Percentiles rank a stretch among this genome's conserved stretches.
phyloP scores from a whole-genome alignment of 306 rosid genomes.

The Medicago arabica region DNA sequence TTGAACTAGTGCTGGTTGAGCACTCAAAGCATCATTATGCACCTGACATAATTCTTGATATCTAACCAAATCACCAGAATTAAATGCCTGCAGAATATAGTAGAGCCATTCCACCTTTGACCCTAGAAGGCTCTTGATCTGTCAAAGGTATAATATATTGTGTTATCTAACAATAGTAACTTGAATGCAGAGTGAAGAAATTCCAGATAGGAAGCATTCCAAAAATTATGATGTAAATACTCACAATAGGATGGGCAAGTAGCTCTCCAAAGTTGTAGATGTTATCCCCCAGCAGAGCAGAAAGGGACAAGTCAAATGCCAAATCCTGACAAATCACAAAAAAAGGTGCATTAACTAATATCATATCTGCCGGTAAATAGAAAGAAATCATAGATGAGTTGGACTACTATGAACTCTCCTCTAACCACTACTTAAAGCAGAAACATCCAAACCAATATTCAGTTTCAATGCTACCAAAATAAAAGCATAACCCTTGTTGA shows the following conservation, averaged over 20 bases:
- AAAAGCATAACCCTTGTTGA: slow-evolving; percentile 11
- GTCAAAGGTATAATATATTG: slow-evolving; percentile 35
- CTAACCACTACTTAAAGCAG: slow-evolving; percentile 23
- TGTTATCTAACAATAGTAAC: slow-evolving; percentile 22
- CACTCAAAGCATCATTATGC: slow-evolving; percentile 86
- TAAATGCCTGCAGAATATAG: slow-evolving; percentile 94
- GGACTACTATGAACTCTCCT: neutral
- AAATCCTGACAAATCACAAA: slow-evolving; percentile 68
- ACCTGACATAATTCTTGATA: slow-evolving; percentile 94
- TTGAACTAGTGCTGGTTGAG: slow-evolving; percentile 93
- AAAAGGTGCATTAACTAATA: slow-evolving; percentile 28
- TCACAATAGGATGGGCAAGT: slow-evolving; percentile 97
- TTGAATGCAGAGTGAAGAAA: slow-evolving; percentile 8
- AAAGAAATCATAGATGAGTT: slow-evolving; percentile 9
- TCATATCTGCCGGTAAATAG: slow-evolving; percentile 12
- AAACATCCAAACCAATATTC: slow-evolving; percentile 4
- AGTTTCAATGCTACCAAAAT: slow-evolving; percentile 24
- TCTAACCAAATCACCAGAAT: slow-evolving; percentile 86
- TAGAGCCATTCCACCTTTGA: slow-evolving; percentile 99
- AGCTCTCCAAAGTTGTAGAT: slow-evolving; percentile 99
- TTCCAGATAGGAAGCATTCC: neutral
- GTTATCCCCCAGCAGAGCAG: slow-evolving; percentile 97
- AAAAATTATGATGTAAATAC: slow-evolving; percentile 38
- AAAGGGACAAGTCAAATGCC: slow-evolving; percentile 96
- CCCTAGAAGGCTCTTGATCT: slow-evolving; percentile 87